phyloP scores from a whole-genome alignment of 1,284 basidiomycete species.

The Moesziomyces antarcticus region DNA sequence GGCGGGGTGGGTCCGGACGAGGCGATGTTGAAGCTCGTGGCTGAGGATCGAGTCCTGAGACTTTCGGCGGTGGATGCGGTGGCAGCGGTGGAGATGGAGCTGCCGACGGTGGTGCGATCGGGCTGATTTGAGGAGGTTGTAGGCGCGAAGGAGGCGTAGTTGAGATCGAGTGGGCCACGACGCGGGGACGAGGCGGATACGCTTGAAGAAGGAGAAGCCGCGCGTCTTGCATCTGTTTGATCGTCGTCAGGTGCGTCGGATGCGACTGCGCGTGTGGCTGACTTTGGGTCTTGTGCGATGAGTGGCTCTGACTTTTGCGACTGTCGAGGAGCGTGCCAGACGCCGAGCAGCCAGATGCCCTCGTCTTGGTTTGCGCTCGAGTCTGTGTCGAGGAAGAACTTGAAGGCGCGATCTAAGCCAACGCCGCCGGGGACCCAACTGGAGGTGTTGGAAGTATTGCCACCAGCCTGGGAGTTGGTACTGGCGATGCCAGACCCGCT shows the following conservation, averaged over 20 bases:
- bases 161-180: constrained; percentile 15
- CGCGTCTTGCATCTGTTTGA: constrained; percentile 1
- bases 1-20: neutral
- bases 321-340: constrained; percentile 53
- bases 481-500: neutral
- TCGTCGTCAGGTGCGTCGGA: constrained; percentile 10
- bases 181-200: constrained; percentile 20
- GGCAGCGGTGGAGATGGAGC: constrained; percentile 33
- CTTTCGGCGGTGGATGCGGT: constrained; percentile 27
- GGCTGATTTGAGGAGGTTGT: constrained; percentile 12
- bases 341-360: constrained; percentile 61
- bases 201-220: constrained; percentile 23
- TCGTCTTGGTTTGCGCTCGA: constrained; percentile 30
- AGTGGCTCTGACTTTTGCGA: neutral
- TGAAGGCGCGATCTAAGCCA: constrained; percentile 56
- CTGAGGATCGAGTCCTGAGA: constrained; percentile 34
- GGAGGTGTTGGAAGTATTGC: constrained; percentile 8
- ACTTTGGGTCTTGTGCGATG: neutral
- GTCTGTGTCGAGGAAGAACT: constrained; percentile 57
- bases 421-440: constrained; percentile 37
- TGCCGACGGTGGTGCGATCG: constrained; percentile 21
- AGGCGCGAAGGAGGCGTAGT: constrained; percentile 16
- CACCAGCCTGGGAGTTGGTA: neutral
- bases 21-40: constrained; percentile 25
- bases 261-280: constrained; percentile 3